Base-by-base conservation (phyloP, 192 early-diverging fungal genomes). In the Coemansia sp. region DNA sequence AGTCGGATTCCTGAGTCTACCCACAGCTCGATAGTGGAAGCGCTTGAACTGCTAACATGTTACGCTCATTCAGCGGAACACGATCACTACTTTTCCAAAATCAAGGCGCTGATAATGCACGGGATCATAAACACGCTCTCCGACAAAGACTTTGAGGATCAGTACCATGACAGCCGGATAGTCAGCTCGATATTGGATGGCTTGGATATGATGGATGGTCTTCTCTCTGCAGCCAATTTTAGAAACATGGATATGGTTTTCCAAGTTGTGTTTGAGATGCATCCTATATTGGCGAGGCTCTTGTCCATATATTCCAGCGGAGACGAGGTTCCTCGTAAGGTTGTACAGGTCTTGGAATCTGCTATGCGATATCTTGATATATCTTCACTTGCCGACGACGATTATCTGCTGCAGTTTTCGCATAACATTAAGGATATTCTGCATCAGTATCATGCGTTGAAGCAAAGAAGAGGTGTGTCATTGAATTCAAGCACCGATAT, bases 151-250 rank as follows among this genome's bases (percentile, higher is more conserved):
- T 70, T 68, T 49, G 20, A 17, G 32, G 51, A 49, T 8, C 61
- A 63, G 12, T 43, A 16, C 19, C 74, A 82, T 39, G 71, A 82
- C 25, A 39, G 44, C n/a, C 79, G 58, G 37, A 57, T 68, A 13
- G 63, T 77, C 37, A 58, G 59, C 55, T 63, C 61, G 20, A 13
- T 82, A 42, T 62, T 82, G 17, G 79, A 76, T n/a, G 75, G 79
- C 3, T 71, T 82, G 39, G 79, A 82, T n/a, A 82, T 82, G 79
- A 61, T 82, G 61, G 79, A 82, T 46, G 79, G 79, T 22, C 72
- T 82, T 11, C 65, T 82, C n/a, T 50, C 74, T 4, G 75, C 79
- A 1, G 79, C 79, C 39, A 82, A 72, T 66, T 68, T 68, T 20
- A 62, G 68, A 17, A 82, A 82, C 25, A 74, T 82, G 79, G 68